phyloP scores from a whole-genome alignment of 768 basidiomycete genomes.

The Suillus clintonianus region DNA sequence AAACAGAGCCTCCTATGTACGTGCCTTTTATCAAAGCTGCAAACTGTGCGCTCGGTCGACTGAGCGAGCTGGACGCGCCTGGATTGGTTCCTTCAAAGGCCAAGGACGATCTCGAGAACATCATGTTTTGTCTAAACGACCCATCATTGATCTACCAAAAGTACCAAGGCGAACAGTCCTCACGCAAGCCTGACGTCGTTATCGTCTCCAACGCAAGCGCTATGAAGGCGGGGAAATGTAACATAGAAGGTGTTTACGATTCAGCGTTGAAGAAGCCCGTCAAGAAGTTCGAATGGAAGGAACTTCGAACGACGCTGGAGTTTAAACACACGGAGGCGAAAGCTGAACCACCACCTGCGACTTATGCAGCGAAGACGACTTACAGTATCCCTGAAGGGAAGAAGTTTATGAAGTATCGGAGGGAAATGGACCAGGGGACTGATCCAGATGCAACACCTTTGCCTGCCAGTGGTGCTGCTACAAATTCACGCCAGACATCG shows the following conservation, averaged over 20 bases:
- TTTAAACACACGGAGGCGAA: not conserved
- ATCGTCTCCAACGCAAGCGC: not conserved
- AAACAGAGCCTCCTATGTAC: not conserved
- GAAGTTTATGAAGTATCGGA: not conserved
- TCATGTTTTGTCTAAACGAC: not conserved
- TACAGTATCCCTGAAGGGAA: not conserved
- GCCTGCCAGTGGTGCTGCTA: not conserved
- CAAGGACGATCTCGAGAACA: not conserved
- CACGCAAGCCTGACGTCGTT: not conserved
- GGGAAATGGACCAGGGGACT: too few species aligned
- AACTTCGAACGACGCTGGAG: not conserved
- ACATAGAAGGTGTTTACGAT: not conserved
- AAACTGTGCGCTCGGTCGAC: not conserved
- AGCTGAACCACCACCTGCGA: not conserved
- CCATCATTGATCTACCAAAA: not conserved
- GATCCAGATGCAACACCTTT: too few species aligned
- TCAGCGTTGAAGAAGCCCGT: not conserved
- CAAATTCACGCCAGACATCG: too few species aligned
- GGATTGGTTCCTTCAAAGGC: not conserved
- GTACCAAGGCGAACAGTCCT: not conserved
- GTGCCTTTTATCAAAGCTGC: not conserved
- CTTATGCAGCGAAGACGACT: not conserved
- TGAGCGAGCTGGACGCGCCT: not conserved
- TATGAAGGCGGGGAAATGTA: not conserved
- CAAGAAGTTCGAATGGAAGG: not conserved